A percentile compares a stretch with the other conserved stretches of the same genome.
These are phyloP conservation scores for Puccinia hordei DNA, from an alignment of 1,284 basidiomycete species.

Conservation along the genomic window DNA sequence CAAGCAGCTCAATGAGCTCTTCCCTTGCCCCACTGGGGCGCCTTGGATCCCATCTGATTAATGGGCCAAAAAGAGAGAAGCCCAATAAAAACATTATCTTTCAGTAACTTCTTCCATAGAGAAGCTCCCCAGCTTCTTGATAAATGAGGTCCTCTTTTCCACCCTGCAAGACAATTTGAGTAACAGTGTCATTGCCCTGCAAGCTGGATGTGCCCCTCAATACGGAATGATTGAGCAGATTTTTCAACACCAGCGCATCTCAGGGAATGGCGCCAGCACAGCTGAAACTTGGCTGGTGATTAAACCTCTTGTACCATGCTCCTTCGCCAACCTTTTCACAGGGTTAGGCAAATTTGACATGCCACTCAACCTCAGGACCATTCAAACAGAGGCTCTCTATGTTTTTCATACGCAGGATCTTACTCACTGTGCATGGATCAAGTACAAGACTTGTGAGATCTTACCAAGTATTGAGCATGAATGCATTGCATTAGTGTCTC, in stretches of 20 bases:
- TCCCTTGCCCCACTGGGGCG: no score
- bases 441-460: background rate
- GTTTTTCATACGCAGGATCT: conserved; percentile 5
- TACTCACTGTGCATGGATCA: conserved; percentile 45
- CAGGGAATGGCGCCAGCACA: no score
- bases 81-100: background rate
- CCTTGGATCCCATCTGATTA: background rate
- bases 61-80: background rate
- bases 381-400: background rate
- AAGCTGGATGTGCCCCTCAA: no score
- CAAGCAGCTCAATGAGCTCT: no score
- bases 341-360: background rate
- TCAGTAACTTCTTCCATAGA: no score
- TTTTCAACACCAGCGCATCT: no score
- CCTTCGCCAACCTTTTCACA: conserved; percentile 7
- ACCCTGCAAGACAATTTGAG: no score
- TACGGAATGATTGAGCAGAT: no score
- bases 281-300: conserved; percentile 15
- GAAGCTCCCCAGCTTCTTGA: no score
- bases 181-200: no score
- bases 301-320: conserved; percentile 10
- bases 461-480: conserved; percentile 14
- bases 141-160: no score
- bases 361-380: no score
- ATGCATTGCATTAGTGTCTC: conserved; percentile 5